Evolutionary conservation across 2,329 filamentous ascomycete species (phyloP).

Genomic region (Colletotrichum orchidophilum): DNA sequence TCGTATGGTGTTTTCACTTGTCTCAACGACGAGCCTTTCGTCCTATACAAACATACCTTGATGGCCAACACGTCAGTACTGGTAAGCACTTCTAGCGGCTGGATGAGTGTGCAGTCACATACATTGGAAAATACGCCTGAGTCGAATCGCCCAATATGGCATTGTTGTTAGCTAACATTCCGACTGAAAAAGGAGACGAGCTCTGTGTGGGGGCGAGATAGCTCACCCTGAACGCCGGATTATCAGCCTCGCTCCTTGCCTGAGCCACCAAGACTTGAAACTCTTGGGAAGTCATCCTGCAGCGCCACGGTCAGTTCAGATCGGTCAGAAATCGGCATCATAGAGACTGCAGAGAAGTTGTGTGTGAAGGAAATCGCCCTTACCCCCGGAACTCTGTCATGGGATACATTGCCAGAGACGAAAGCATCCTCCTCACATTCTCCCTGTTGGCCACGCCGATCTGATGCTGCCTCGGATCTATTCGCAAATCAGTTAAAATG

Average conservation of each 20-base stretch:
- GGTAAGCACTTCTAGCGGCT: no score
- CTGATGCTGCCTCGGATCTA: constrained; percentile 61
- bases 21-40: constrained; percentile 56
- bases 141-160: neutral
- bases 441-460: constrained; percentile 64
- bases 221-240: constrained; percentile 65
- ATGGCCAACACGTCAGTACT: neutral
- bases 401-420: constrained; percentile 65
- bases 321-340: no score
- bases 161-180: constrained; percentile 11
- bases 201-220: neutral
- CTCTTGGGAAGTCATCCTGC: constrained; percentile 66
- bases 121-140: constrained; percentile 71
- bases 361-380: constrained; percentile 32
- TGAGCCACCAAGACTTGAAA: constrained; percentile 66
- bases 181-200: neutral
- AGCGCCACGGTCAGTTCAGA: constrained; percentile 38
- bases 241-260: constrained; percentile 62
- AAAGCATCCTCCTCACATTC: constrained; percentile 63
- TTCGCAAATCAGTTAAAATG: neutral
- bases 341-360: neutral
- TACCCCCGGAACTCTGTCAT: constrained; percentile 61
- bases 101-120: constrained; percentile 44
- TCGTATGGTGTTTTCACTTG: neutral
- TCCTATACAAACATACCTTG: constrained; percentile 70